These are phyloP conservation scores for Leishmania guyanensis DNA, from an alignment of 208 protist species.

Conservation along the genomic window DNA sequence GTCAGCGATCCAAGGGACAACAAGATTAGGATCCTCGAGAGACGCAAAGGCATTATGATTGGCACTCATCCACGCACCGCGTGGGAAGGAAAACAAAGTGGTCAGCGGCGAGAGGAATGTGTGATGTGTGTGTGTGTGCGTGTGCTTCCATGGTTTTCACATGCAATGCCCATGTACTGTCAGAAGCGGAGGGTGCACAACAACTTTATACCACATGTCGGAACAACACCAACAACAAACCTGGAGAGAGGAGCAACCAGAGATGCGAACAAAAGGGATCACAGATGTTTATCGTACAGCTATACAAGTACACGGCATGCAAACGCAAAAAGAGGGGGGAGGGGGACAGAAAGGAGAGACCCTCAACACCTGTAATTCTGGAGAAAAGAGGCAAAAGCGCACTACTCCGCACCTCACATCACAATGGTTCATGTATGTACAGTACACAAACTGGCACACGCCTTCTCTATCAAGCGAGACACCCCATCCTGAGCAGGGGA, in stretches of 20 bases:
- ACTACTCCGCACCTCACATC: neutral
- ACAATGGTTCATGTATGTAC: neutral
- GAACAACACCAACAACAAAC: neutral
- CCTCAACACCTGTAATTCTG: neutral
- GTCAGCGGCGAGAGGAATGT: neutral
- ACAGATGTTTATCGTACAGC: neutral
- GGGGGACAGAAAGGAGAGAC: neutral
- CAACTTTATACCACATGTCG: neutral
- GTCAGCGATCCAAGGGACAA: neutral
- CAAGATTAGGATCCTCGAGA: neutral
- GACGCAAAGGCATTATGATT: neutral
- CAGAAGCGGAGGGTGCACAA: neutral
- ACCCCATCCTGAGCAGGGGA: no score
- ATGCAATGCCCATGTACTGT: neutral
- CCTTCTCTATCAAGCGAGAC: neutral
- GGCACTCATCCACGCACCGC: neutral
- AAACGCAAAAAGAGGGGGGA: neutral
- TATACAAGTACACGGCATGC: neutral
- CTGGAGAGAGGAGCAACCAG: neutral
- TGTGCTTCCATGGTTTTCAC: neutral
- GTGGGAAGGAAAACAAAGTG: constrained; percentile 18
- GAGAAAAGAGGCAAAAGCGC: neutral
- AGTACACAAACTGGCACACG: neutral
- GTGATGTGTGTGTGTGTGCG: neutral
- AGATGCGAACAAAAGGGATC: no score